These are phyloP conservation scores for Phalaenopsis hybrid DNA, from an alignment of 116 monocot genomes.

Conservation along the genomic window DNA sequence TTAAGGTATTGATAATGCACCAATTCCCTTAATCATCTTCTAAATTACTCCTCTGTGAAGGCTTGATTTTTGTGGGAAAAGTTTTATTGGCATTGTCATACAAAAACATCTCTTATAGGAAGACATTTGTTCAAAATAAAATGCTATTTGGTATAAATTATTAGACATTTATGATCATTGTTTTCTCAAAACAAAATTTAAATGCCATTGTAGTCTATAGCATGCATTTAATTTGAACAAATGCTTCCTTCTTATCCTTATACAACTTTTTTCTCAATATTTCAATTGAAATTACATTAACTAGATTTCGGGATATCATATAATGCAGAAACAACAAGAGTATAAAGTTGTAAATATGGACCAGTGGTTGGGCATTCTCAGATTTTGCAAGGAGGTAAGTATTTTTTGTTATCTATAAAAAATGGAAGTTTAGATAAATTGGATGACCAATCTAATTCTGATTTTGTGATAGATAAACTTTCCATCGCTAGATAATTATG, in stretches of 20 bases:
- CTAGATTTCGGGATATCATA: neutral
- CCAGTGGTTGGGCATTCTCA: constrained; percentile 79
- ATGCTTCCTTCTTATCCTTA: neutral
- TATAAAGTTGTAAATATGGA: constrained; percentile 98
- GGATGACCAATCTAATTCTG: neutral
- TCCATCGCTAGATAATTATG: constrained; percentile 84
- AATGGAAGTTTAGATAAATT: neutral
- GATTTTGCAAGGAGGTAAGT: constrained; percentile 84
- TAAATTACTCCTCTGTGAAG: too few relatives aligned
- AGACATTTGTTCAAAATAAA: too few relatives aligned
- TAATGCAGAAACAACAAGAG: constrained; percentile 64
- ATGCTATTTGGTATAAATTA: too few relatives aligned
- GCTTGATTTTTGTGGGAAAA: neutral
- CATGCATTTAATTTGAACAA: neutral
- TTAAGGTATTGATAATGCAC: constrained; percentile 44
- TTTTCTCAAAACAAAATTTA: neutral
- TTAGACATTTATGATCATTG: neutral
- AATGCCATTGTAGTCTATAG: neutral
- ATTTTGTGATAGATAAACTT: constrained; percentile 60
- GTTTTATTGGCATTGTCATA: neutral
- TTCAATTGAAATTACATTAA: neutral
- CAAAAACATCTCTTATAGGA: too few relatives aligned
- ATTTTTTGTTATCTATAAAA: neutral
- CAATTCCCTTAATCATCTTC: neutral
- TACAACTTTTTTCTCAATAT: too few relatives aligned